A percentile compares a stretch with the other conserved stretches of the same genome.
Evolutionary conservation across 2,329 filamentous ascomycete genomes (phyloP).

Genomic region (Neopestalotiopsis clavispora): DNA sequence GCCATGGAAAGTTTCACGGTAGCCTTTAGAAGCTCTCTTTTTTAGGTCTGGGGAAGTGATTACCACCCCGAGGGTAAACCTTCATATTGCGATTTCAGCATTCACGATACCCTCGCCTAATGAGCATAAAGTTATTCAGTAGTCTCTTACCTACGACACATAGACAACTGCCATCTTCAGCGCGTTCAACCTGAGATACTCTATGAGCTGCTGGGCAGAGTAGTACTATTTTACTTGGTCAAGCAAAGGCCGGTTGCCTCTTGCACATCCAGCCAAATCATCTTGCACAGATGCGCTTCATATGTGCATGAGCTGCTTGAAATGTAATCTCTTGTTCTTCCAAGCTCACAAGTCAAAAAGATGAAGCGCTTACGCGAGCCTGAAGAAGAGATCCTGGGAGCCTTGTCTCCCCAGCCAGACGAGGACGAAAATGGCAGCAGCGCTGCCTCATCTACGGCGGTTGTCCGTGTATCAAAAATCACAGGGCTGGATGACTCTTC

Average conservation of each 20-base stretch:
- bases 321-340: constrained; percentile 42
- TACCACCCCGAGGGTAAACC: neutral
- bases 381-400: constrained; percentile 50
- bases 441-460: constrained; percentile 23
- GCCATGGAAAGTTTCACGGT: neutral
- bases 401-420: constrained; percentile 26
- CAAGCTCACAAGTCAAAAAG: constrained; percentile 29
- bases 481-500: constrained; percentile 59
- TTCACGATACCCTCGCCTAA: too few species aligned
- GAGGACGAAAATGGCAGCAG: constrained; percentile 15
- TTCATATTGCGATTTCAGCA: too few species aligned
- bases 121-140: too few species aligned
- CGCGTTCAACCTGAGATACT: too few species aligned
- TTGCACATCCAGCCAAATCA: neutral
- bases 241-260: too few species aligned
- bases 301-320: neutral
- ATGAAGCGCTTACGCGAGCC: constrained; percentile 70
- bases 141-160: too few species aligned
- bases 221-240: too few species aligned
- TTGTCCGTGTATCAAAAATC: constrained; percentile 55
- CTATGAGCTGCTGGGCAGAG: too few species aligned
- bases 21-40: neutral
- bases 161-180: too few species aligned
- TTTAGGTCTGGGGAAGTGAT: neutral
- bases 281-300: neutral